Evolutionary conservation across 75 land plant genomes (phyloP).

Genomic region (Chamaecyparis obtusa): DNA sequence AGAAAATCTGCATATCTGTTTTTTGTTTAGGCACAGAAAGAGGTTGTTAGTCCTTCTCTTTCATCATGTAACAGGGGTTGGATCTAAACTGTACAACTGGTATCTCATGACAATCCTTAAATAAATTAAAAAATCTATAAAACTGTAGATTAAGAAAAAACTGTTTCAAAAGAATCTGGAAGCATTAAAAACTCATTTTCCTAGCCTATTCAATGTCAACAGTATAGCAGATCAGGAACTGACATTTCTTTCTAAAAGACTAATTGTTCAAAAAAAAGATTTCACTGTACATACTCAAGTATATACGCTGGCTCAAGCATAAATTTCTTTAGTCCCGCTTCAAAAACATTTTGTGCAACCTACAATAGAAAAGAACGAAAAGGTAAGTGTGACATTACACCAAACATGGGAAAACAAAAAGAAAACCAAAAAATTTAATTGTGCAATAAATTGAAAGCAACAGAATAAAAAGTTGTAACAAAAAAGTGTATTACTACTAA

Average conservation of each 20-base stretch:
- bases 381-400: neutral
- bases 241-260: neutral
- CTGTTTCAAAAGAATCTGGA: neutral
- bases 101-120: neutral
- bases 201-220: neutral
- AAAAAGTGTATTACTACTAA: neutral
- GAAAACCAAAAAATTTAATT: neutral
- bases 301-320: constrained; percentile 90
- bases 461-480: neutral
- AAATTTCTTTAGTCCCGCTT: constrained; percentile 89
- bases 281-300: constrained; percentile 61
- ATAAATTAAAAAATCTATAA: neutral
- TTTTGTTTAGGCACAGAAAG: constrained; percentile 5
- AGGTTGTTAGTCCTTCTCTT: neutral
- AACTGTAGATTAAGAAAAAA: neutral
- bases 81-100: neutral
- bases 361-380: constrained; percentile 28
- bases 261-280: neutral
- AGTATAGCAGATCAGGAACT: neutral
- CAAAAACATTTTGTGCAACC: constrained; percentile 95
- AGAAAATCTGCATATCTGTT: constrained; percentile 97
- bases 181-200: neutral
- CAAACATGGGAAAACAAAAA: neutral
- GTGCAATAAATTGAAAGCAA: neutral
- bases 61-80: neutral